Conservation (phyloP, 2,329 filamentous ascomycete genomes). For the Cercospora zeina region DNA sequence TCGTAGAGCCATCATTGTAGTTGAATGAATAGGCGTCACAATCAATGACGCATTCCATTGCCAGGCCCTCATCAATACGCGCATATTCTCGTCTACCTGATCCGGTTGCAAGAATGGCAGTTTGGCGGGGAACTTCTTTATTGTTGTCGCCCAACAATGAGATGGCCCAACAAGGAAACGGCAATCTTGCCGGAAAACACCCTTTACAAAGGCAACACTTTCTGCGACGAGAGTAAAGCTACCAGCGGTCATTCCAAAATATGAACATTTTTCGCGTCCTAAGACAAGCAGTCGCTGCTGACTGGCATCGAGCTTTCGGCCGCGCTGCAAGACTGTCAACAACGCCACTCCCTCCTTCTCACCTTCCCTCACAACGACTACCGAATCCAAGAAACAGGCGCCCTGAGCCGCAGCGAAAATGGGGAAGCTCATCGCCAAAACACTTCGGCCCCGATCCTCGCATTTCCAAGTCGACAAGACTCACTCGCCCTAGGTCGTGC, state of each 20-base stretch:
- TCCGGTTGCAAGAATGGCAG: not conserved
- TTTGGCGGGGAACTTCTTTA: not conserved
- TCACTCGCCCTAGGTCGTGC: not conserved
- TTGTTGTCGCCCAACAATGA: not conserved
- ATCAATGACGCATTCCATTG: not conserved
- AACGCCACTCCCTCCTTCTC: not conserved
- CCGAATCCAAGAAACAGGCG: not conserved
- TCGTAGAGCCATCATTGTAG: not conserved
- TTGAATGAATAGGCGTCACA: not conserved
- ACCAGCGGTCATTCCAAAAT: not conserved
- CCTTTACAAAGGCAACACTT: not conserved
- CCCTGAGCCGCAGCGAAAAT: not conserved
- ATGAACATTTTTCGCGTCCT: not conserved
- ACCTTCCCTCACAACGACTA: not conserved
- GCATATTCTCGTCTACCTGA: not conserved
- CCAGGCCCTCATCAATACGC: not conserved
- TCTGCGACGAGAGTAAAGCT: not conserved
- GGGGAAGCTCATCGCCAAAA: not conserved
- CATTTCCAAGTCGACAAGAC: not conserved
- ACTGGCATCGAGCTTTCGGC: conserved; percentile 5
- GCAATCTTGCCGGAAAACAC: not conserved
- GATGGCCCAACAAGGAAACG: not conserved
- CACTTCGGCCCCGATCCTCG: not conserved
- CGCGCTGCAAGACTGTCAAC: not conserved
- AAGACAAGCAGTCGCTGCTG: not conserved